Percentiles rank a stretch among this genome's conserved stretches.
Evolutionary conservation across 371 early-diverging fungal species (phyloP).

Genomic region (Mortierella sp.): DNA sequence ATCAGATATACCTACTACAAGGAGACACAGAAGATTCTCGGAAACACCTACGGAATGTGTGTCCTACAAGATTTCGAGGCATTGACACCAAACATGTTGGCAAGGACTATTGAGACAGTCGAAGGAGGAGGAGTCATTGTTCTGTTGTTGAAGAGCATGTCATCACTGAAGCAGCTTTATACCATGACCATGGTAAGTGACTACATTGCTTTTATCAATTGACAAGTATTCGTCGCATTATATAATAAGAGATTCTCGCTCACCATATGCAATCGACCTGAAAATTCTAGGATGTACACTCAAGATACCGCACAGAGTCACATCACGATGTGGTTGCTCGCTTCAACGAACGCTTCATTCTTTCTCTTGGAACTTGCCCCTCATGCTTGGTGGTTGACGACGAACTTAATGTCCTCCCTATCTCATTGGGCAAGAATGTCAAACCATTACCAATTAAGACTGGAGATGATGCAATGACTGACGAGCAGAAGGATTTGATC

Average conservation of each 20-base stretch:
- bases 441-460: slow-evolving; percentile 80
- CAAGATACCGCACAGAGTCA: slow-evolving; percentile 93
- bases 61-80: slow-evolving; percentile 99
- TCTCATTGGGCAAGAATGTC: slow-evolving; percentile 91
- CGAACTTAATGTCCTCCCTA: slow-evolving; percentile 95
- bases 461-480: slow-evolving; percentile 68
- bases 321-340: slow-evolving; percentile 95
- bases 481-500: slow-evolving; percentile 79
- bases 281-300: slow-evolving; percentile 84
- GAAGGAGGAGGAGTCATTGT: slow-evolving; percentile 99
- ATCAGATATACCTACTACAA: slow-evolving; percentile 99
- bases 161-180: slow-evolving; percentile 95
- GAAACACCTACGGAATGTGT: slow-evolving; percentile 99
- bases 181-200: slow-evolving; percentile 93
- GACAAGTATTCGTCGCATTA: slow-evolving; percentile 8
- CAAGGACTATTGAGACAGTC: slow-evolving; percentile 98
- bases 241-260: neutral
- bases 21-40: slow-evolving; percentile 98
- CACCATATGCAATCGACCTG: neutral
- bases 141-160: slow-evolving; percentile 94
- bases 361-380: slow-evolving; percentile 93
- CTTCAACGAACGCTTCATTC: slow-evolving; percentile 98
- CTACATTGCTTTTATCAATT: neutral
- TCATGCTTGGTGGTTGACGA: slow-evolving; percentile 96
- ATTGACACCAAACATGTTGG: slow-evolving; percentile 97